Conservation (phyloP, 2,329 filamentous ascomycete species). For the Colletotrichum australisinense region DNA sequence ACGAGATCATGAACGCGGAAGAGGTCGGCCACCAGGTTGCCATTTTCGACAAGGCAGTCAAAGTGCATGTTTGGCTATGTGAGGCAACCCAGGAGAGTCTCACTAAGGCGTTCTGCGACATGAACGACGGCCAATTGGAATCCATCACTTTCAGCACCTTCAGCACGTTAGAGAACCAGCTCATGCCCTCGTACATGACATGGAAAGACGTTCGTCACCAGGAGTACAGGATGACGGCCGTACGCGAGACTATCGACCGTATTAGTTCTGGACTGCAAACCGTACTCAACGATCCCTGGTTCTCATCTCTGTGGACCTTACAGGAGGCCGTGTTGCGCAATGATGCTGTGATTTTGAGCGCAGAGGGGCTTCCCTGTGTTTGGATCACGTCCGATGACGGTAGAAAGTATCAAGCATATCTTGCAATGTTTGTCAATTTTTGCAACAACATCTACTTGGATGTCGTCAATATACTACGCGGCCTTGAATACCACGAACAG, state of each 20-base stretch:
- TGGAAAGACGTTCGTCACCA: not conserved
- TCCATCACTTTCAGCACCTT: not conserved
- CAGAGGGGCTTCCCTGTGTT: not conserved
- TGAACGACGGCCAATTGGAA: not conserved
- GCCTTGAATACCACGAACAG: not conserved
- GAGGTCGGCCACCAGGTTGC: not conserved
- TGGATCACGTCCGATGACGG: not conserved
- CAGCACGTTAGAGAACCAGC: not conserved
- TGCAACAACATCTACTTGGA: not conserved
- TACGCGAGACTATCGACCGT: not conserved
- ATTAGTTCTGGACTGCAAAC: not conserved
- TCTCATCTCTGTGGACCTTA: not conserved
- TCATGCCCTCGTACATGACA: not conserved
- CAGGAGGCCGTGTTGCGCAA: not conserved
- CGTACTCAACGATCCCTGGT: not conserved
- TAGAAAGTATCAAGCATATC: not conserved
- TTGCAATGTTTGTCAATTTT: not conserved
- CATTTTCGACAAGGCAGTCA: not conserved
- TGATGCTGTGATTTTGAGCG: not conserved
- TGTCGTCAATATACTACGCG: not conserved
- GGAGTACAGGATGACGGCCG: not conserved
- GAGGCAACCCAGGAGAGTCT: not conserved
- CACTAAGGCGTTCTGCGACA: not conserved
- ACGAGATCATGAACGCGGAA: not conserved
- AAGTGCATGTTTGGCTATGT: not conserved